A percentile compares a stretch with the other conserved stretches of the same genome.
Evolutionary conservation across 108 stramenopile genomes (phyloP).

Genomic region (Stephanodiscus triporus): DNA sequence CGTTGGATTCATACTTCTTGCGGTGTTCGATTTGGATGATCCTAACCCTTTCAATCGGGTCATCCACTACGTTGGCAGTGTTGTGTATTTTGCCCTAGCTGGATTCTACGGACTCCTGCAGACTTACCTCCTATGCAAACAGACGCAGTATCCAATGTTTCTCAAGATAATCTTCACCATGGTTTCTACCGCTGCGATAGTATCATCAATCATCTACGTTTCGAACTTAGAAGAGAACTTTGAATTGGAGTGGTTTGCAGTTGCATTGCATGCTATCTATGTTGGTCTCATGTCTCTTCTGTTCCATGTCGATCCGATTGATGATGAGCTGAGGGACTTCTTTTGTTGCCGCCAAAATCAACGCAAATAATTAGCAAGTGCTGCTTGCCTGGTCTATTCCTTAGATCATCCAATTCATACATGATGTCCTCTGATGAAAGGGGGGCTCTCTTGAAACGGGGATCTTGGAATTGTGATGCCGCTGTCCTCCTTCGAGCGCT

Average conservation of each 20-base stretch:
- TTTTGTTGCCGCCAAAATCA: constrained; percentile 29
- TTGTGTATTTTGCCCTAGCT: constrained; percentile 31
- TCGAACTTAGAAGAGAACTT: constrained; percentile 18
- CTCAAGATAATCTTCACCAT: constrained; percentile 36
- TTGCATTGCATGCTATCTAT: constrained; percentile 27
- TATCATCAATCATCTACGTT: constrained; percentile 21
- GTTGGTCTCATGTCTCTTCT: constrained; percentile 23
- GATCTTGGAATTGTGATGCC: too few relatives aligned
- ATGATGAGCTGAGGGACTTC: constrained; percentile 35
- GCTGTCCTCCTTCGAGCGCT: too few relatives aligned
- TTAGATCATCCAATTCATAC: too few relatives aligned
- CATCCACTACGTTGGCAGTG: constrained; percentile 22
- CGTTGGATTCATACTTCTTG: constrained; percentile 37
- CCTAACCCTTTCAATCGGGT: neutral
- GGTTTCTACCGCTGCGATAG: constrained; percentile 12
- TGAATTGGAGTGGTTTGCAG: constrained; percentile 34
- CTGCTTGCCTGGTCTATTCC: too few relatives aligned
- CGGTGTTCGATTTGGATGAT: constrained; percentile 23
- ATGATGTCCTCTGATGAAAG: too few relatives aligned
- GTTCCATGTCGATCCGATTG: constrained; percentile 26
- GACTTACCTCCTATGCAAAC: constrained; percentile 34
- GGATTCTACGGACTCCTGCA: constrained; percentile 33
- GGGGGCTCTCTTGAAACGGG: too few relatives aligned
- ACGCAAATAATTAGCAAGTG: neutral
- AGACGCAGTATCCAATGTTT: constrained; percentile 34